These are phyloP conservation scores for Phylloporus arenicola DNA, from an alignment of 768 basidiomycete genomes.

Conservation along the genomic window DNA sequence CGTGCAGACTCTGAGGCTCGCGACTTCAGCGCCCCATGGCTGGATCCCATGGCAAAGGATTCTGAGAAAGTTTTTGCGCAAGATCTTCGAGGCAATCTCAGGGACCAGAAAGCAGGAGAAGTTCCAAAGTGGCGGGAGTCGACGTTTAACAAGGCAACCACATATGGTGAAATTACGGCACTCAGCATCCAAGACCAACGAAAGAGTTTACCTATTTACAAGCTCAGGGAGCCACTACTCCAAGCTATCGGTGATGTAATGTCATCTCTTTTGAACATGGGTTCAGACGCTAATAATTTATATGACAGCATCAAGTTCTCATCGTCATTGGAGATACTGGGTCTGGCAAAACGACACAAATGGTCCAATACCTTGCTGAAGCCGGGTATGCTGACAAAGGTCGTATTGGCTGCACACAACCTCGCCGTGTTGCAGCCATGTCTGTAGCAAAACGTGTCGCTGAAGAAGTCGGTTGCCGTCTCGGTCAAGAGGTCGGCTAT, in stretches of 20 bases:
- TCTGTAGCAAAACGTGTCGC: constrained; percentile 98
- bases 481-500: constrained; percentile 98
- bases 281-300: constrained; percentile 18
- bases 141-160: constrained; percentile 92
- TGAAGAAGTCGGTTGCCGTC: constrained; percentile 95
- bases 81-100: constrained; percentile 76
- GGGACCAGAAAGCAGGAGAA: constrained; percentile 78
- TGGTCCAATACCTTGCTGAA: constrained; percentile 98
- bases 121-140: constrained; percentile 88
- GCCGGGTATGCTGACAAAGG: constrained; percentile 87
- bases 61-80: constrained; percentile 88
- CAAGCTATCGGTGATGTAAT: constrained; percentile 87
- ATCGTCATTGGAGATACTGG: constrained; percentile 99
- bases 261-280: constrained; percentile 1
- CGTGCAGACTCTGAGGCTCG: constrained; percentile 89
- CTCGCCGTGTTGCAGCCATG: constrained; percentile 98
- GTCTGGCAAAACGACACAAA: constrained; percentile 98
- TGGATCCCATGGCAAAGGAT: constrained; percentile 94
- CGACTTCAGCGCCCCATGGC: constrained; percentile 94
- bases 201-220: constrained; percentile 88
- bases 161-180: constrained; percentile 88
- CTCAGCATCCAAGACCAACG: constrained; percentile 93
- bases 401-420: constrained; percentile 95
- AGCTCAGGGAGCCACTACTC: constrained; percentile 83
- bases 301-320: constrained; percentile 69